Evolutionary conservation across 2,329 filamentous ascomycete genomes (phyloP), one percentile per base, ranked within the genome.

Genomic region (Fusarium neocosmosporiellum): DNA sequence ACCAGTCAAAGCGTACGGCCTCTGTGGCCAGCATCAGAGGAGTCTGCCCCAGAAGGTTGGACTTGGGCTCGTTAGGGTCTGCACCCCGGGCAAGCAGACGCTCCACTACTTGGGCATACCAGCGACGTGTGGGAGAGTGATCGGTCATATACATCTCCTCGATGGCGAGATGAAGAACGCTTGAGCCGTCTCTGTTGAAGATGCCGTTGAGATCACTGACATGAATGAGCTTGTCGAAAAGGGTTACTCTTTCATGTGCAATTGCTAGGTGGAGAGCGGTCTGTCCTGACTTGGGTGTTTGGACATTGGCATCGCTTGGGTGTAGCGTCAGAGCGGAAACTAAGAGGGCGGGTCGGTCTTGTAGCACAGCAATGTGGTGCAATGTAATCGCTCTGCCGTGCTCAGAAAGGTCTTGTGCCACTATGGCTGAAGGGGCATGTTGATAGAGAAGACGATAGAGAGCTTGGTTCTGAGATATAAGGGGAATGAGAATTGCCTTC

Each of bases 301-400:
- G 39, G 7, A 46, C 10, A 11, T 59, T 18, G 6, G 24, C 2
- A 1, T 34, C n/a, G 8, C 2, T 1, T 13, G n/a, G 27, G 20
- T 33, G 14, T 6, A 4, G 4, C 3, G 0, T 2, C 2, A 46
- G 14, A n/a, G 14, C 10, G 2, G 3, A 5, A 20, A 9, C 6
- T 18, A 34, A 20, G 7, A 46, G 8, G 5, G 13, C 7, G 3
- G 5, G 36, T n/a, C 10, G n/a, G 37, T 59, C 7, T 7, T 46
- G 37, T 1, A 43, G 9, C 5, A n/a, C 57, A 24, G 57, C 20
- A 10, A 59, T 2, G 29, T 59, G 57, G 27, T 24, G 20, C 2
- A 46, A 7, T 6, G 57, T 59, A 14, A 59, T 3, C 8, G 29
- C 57, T 8, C n/a, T 24, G 10, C 8, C 39, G 2, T 6, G 13